Evolutionary conservation across 345 rosid genomes (phyloP).

Genomic region (Rubroshorea leprosula): DNA sequence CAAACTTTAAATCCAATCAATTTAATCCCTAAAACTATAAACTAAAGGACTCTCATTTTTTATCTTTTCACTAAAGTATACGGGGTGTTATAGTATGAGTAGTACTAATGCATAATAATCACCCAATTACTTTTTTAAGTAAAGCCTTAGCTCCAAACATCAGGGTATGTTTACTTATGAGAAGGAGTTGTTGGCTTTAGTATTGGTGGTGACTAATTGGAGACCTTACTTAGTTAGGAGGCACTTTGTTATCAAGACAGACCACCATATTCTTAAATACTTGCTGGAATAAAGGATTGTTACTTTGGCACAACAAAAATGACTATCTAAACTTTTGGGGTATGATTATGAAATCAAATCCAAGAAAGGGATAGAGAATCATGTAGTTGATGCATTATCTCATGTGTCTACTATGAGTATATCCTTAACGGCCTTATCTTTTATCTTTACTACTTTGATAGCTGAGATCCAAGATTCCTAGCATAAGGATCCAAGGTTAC

Average conservation of each 20-base stretch:
- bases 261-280: not conserved
- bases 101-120: not conserved
- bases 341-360: not conserved
- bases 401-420: not conserved
- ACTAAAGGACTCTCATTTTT: too few relatives aligned
- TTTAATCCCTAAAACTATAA: too few relatives aligned
- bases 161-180: not conserved
- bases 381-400: not conserved
- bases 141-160: not conserved
- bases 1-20: too few relatives aligned
- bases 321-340: not conserved
- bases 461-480: not conserved
- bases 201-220: not conserved
- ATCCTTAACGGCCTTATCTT: not conserved
- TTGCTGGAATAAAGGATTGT: not conserved
- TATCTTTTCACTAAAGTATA: too few relatives aligned
- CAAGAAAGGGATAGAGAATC: not conserved
- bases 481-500: not conserved
- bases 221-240: not conserved
- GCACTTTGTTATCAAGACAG: not conserved
- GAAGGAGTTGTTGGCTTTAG: not conserved
- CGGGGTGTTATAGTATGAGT: not conserved
- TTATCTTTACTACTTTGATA: not conserved
- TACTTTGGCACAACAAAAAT: not conserved
- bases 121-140: not conserved